Evolutionary conservation across 139 green algal genomes (phyloP).

Genomic region (Dunaliella sp.): DNA sequence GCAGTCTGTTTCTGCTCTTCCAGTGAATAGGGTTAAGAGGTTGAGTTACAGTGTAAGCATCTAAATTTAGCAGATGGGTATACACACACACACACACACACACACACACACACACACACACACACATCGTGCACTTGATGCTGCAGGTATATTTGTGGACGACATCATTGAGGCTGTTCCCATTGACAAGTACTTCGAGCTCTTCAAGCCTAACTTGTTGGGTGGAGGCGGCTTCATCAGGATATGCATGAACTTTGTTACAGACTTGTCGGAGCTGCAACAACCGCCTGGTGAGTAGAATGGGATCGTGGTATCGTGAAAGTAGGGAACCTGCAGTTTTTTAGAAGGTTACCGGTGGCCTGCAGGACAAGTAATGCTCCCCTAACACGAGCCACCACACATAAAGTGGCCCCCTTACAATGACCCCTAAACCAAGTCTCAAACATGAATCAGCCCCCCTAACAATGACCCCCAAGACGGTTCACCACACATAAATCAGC

Average conservation of each 20-base stretch:
- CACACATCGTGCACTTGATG: no score
- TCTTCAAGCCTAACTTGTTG: conserved; percentile 82
- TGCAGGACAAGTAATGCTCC: not conserved
- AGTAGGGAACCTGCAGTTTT: not conserved
- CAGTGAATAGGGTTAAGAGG: no score
- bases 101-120: no score
- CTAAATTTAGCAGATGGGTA: no score
- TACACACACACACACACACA: no score
- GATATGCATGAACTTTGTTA: conserved; percentile 70
- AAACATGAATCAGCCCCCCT: not conserved
- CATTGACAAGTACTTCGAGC: conserved; percentile 95
- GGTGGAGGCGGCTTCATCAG: conserved; percentile 81
- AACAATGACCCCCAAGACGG: not conserved
- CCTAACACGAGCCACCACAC: not conserved
- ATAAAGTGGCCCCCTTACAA: not conserved
- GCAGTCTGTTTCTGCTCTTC: no score
- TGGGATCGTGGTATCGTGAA: not conserved
- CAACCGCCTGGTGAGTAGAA: not conserved
- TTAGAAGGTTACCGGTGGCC: no score
- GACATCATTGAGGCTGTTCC: conserved; percentile 88
- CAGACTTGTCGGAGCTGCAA: conserved; percentile 1
- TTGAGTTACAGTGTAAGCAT: no score
- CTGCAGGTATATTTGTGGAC: conserved; percentile 81
- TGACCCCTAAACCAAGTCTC: not conserved
- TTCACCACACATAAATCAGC: not conserved